A percentile compares a stretch with the other conserved stretches of the same genome.
Evolutionary conservation across 306 rosid species (phyloP).

Genomic region (Pueraria montana): DNA sequence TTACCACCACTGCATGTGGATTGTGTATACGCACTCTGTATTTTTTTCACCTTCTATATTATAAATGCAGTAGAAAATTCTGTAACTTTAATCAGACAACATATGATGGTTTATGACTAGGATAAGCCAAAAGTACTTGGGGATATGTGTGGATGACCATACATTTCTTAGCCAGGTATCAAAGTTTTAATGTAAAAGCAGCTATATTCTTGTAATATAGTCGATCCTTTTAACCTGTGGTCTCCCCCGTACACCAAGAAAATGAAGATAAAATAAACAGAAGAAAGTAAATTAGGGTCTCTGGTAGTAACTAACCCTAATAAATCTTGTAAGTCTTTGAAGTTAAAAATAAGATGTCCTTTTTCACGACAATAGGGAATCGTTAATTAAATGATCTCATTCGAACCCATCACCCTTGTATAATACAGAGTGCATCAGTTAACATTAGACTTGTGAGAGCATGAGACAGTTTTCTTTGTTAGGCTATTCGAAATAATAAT

Average conservation of each 20-base stretch:
- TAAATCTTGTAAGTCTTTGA: neutral
- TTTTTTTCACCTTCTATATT: neutral
- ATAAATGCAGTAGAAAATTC: neutral
- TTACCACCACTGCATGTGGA: neutral
- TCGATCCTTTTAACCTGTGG: neutral
- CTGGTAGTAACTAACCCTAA: neutral
- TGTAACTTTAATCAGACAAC: neutral
- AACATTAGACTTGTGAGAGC: neutral
- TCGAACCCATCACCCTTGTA: constrained; percentile 15
- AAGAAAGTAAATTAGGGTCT: constrained; percentile 8
- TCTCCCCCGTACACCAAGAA: neutral
- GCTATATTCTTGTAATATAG: neutral
- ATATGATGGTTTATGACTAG: constrained; percentile 11
- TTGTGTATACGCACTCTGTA: neutral
- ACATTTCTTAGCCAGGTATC: neutral
- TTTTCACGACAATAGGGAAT: neutral
- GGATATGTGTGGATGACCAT: neutral
- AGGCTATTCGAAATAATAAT: neutral
- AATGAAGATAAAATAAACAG: neutral
- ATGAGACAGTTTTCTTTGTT: neutral
- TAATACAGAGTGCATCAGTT: constrained; percentile 8
- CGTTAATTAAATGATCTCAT: neutral
- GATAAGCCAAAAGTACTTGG: neutral
- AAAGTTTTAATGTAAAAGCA: constrained; percentile 6
- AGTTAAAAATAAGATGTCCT: neutral